Evolutionary conservation across 108 stramenopile genomes (phyloP).

Genomic region (Seminavis robusta): DNA sequence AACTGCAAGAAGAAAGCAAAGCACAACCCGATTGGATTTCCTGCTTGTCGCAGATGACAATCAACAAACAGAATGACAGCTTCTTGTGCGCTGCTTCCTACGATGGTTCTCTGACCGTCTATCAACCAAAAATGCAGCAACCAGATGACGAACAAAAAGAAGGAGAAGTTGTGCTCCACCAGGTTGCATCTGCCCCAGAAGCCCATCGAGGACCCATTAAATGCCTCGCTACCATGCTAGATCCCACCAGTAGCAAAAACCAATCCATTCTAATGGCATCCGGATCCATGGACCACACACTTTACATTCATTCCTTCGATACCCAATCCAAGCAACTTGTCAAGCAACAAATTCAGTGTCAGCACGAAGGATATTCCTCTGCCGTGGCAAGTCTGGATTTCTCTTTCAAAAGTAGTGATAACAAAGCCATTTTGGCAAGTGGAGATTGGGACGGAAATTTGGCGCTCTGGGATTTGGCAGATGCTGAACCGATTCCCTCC

Average conservation of each 20-base stretch:
- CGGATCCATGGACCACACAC: conserved; percentile 78
- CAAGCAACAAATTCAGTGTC: background rate
- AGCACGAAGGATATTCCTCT: conserved; percentile 40
- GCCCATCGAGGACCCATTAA: conserved; percentile 72
- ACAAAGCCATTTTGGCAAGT: conserved; percentile 48
- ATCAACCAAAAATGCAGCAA: background rate
- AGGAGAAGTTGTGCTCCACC: background rate
- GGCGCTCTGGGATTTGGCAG: conserved; percentile 54
- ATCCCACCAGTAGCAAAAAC: background rate
- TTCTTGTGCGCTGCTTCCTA: conserved; percentile 38
- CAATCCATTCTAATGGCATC: conserved; percentile 46
- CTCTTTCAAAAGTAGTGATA: no score
- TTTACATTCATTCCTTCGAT: conserved; percentile 41
- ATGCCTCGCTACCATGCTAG: conserved; percentile 30
- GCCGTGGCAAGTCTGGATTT: conserved; percentile 58
- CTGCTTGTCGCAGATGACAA: conserved; percentile 25
- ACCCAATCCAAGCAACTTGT: background rate
- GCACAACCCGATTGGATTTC: conserved; percentile 80
- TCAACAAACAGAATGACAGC: background rate
- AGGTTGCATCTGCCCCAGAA: conserved; percentile 8
- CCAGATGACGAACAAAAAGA: conserved; percentile 2
- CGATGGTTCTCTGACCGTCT: conserved; percentile 68
- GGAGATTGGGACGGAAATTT: conserved; percentile 79
- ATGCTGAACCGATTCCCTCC: background rate
- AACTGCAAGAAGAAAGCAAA: conserved; percentile 46